A percentile compares a stretch with the other conserved stretches of the same genome.
Conservation (phyloP, 768 basidiomycete genomes). For the Tephrocybe sp. region DNA sequence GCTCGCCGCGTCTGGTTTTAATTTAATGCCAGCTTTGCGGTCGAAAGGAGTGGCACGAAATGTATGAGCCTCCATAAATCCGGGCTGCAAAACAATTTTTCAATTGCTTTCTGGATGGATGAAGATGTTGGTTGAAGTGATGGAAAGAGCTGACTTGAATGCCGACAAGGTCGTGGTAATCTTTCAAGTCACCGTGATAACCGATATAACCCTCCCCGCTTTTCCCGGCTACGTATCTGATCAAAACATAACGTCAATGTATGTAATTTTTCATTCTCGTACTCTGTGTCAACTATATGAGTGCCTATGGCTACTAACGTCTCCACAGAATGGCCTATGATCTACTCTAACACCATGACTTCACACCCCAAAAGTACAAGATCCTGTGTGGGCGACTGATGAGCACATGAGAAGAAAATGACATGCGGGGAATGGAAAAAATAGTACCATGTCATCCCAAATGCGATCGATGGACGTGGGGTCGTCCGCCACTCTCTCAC, state of each 20-base stretch:
- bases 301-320: not conserved
- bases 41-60: too few relatives aligned
- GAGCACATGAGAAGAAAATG: not conserved
- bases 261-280: not conserved
- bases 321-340: not conserved
- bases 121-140: too few relatives aligned
- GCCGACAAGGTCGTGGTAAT: slow-evolving; percentile 13
- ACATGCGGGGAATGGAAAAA: not conserved
- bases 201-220: slow-evolving; percentile 1
- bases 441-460: slow-evolving; percentile 2
- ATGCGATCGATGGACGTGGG: slow-evolving; percentile 1
- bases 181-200: slow-evolving; percentile 20
- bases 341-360: too few relatives aligned
- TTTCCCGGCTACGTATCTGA: not conserved
- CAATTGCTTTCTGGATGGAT: too few relatives aligned
- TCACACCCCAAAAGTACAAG: too few relatives aligned
- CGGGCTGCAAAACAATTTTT: too few relatives aligned
- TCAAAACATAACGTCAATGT: not conserved
- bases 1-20: too few relatives aligned
- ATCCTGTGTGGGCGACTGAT: too few relatives aligned
- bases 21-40: too few relatives aligned
- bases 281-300: not conserved
- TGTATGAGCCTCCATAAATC: too few relatives aligned
- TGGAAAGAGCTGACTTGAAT: too few relatives aligned
- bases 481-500: slow-evolving; percentile 5